A percentile compares a stretch with the other conserved stretches of the same genome.
Conservation (phyloP, 139 green algal genomes). For the Chlamydomonas incerta region DNA sequence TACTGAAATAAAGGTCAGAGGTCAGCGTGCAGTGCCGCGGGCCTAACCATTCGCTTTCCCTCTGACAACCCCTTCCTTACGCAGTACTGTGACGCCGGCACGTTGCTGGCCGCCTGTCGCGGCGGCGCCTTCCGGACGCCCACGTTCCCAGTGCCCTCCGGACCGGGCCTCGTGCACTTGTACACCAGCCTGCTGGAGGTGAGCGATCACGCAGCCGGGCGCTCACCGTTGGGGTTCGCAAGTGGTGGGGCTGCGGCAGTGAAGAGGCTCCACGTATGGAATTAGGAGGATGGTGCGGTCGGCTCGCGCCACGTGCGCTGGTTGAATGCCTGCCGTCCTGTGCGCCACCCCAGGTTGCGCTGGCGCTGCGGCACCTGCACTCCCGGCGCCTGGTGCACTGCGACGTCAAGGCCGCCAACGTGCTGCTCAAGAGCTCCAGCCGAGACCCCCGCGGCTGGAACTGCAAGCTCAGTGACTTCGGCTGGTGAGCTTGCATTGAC, state of each 20-base stretch:
- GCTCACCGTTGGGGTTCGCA: no score
- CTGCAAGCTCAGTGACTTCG: conserved; percentile 28
- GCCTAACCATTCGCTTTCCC: no score
- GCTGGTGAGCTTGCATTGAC: background rate
- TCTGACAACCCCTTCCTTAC: no score
- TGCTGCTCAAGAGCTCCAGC: background rate
- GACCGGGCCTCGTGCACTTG: conserved; percentile 3
- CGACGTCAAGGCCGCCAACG: conserved; percentile 22
- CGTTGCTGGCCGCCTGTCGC: background rate
- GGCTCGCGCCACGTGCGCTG: no score
- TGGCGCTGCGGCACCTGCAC: conserved; percentile 28
- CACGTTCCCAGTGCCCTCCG: background rate
- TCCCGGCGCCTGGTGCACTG: conserved; percentile 14
- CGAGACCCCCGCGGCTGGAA: conserved; percentile 28
- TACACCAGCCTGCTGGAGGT: conserved; percentile 28
- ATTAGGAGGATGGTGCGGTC: no score
- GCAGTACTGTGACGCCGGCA: conserved; percentile 23
- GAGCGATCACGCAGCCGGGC: no score
- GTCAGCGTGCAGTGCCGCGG: no score
- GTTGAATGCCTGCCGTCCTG: background rate
- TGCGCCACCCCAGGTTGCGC: background rate
- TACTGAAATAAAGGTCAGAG: no score
- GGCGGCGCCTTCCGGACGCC: background rate
- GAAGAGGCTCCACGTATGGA: no score
- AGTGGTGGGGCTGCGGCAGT: no score